These are phyloP conservation scores for Aspergillus brasiliensis DNA, from an alignment of 2,329 filamentous ascomycete genomes.

Conservation along the genomic window DNA sequence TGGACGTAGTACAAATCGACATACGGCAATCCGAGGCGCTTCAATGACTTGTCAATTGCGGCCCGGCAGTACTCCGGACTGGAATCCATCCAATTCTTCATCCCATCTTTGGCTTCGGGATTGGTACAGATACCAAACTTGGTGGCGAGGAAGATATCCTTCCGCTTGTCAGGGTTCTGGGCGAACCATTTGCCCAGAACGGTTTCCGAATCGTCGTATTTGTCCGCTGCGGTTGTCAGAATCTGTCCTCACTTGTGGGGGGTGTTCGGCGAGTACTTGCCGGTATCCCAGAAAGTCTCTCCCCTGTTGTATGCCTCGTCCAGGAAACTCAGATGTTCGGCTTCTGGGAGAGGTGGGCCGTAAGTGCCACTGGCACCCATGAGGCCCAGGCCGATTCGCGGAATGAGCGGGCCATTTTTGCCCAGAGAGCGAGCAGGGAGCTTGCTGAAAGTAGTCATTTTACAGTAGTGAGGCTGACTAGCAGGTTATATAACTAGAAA, in stretches of 20 bases:
- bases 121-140: conserved; percentile 49
- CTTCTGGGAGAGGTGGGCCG: conserved; percentile 37
- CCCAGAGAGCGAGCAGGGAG: conserved; percentile 28
- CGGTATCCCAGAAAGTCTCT: conserved; percentile 48
- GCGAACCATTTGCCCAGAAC: conserved; percentile 54
- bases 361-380: conserved; percentile 35
- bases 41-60: conserved; percentile 46
- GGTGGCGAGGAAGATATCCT: conserved; percentile 56
- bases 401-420: conserved; percentile 30
- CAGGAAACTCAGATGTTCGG: conserved; percentile 48
- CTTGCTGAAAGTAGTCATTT: conserved; percentile 8
- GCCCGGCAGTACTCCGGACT: conserved; percentile 46
- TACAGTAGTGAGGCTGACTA: background rate
- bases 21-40: conserved; percentile 42
- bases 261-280: conserved; percentile 21
- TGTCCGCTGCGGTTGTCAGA: conserved; percentile 21
- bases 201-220: conserved; percentile 53
- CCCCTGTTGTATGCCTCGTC: conserved; percentile 50
- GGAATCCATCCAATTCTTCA: conserved; percentile 29
- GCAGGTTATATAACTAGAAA: background rate
- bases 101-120: conserved; percentile 14
- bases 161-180: conserved; percentile 42
- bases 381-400: conserved; percentile 31
- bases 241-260: background rate
- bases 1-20: conserved; percentile 56